Base-by-base conservation (phyloP, 106 monocot species). In the Amphibolis antarctica region DNA sequence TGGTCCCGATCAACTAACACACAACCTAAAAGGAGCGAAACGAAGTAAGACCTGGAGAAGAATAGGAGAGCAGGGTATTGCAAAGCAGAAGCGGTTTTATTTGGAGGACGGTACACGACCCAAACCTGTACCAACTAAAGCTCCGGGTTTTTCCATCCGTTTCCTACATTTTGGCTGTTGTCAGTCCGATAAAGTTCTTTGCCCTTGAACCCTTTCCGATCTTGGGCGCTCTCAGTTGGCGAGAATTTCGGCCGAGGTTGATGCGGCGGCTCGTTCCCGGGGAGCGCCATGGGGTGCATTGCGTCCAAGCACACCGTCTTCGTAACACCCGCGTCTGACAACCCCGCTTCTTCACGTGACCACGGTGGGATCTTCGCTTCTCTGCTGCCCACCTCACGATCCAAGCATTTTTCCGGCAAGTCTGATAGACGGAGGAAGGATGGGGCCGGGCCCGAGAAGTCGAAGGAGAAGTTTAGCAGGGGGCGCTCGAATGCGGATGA, bases 221-320 rank as follows among this genome's bases (percentile, higher is more conserved):
- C 49, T 12, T 10, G 49, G 49, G 12, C 49, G 49, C 3, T 49
- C 49, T 19, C 17, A 12, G n/a, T 49, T 49, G 18, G 13, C 17
- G 3, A 15, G 17, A 49, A 49, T 49, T 49, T 12, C 12, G 49
- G 13, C 10, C n/a, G 18, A 14, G 13, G 13, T 15, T 49, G 4
- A 10, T 49, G 4, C 49, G 49, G n/a, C n/a, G 13, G 49, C 3
- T 49, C 17, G 49, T 19, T 30, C 29, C 29, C 18, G 58, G 29
- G 29, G 44, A 53, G 55, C 22, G 7, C 46, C 15, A 92, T 92
- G 92, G 92, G 92, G 29, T 93, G 92, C 69, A 80, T 75, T 44
- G 57, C 78, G 19, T 93, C 92, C 45, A 88, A 88, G 77, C 45
- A 61, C 22, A 69, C 67, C 28, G 80, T 56, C 27, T 60, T 75